A percentile compares a stretch with the other conserved stretches of the same genome.
These are phyloP conservation scores for Gonapodya sp. DNA, from an alignment of 192 early-diverging fungal genomes.

Conservation along the genomic window DNA sequence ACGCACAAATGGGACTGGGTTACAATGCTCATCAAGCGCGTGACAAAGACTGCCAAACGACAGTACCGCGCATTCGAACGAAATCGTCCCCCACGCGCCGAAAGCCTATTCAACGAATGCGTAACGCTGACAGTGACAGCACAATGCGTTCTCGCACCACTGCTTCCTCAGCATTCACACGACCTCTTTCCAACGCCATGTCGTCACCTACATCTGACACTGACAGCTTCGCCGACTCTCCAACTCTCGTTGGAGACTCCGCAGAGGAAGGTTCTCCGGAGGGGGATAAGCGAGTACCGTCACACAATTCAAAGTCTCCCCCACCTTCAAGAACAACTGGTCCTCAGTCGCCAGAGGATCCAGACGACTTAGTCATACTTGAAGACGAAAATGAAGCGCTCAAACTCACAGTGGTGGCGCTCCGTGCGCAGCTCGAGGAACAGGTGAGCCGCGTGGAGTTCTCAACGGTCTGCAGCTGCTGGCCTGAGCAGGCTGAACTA, in stretches of 20 bases:
- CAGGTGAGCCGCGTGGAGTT: conserved; percentile 22
- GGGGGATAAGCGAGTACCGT: too few species aligned
- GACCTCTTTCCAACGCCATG: neutral
- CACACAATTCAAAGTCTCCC: neutral
- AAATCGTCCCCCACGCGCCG: neutral
- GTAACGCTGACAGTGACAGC: neutral
- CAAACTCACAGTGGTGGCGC: conserved; percentile 30
- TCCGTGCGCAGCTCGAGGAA: conserved; percentile 39
- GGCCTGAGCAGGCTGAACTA: neutral
- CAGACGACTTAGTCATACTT: conserved; percentile 28
- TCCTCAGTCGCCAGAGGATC: conserved; percentile 7
- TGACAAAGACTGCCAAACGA: neutral
- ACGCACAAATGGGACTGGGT: too few species aligned
- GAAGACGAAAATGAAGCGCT: conserved; percentile 35
- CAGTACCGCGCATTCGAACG: neutral
- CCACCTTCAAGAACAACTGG: neutral
- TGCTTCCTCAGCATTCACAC: conserved; percentile 11
- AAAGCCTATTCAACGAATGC: neutral
- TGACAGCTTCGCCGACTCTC: neutral
- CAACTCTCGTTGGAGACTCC: neutral
- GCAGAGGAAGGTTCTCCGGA: too few species aligned
- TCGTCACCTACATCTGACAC: neutral
- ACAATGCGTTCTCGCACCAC: neutral
- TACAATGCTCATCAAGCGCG: too few species aligned
- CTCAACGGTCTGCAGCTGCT: neutral